Evolutionary conservation across 306 rosid species (phyloP).

Genomic region (Psophocarpus tetragonolobus): DNA sequence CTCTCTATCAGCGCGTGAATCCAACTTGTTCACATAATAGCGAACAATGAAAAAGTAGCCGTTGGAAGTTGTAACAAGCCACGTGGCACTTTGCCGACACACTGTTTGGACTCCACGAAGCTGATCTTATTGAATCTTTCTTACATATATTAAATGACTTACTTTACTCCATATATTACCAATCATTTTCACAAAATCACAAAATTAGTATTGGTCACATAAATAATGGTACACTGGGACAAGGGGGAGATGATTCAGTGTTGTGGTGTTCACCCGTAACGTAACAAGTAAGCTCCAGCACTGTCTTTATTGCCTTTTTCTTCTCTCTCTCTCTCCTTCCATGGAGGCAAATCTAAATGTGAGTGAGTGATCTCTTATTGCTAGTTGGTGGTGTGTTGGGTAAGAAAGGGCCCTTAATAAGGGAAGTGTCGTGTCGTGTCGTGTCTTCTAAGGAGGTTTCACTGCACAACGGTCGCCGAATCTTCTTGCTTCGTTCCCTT

Average conservation of each 20-base stretch:
- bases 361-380: not conserved
- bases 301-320: not conserved
- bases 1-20: slow-evolving; percentile 24
- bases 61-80: slow-evolving; percentile 24
- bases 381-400: slow-evolving; percentile 31
- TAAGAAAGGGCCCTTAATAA: slow-evolving; percentile 17
- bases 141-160: not conserved
- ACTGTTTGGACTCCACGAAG: not conserved
- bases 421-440: no score
- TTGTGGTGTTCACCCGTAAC: slow-evolving; percentile 13
- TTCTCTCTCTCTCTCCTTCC: not conserved
- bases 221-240: not conserved
- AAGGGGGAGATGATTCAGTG: not conserved
- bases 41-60: slow-evolving; percentile 29
- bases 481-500: slow-evolving; percentile 30
- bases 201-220: not conserved
- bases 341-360: slow-evolving; percentile 13
- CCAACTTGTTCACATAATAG: not conserved
- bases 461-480: slow-evolving; percentile 23
- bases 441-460: slow-evolving; percentile 40
- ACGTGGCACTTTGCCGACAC: slow-evolving; percentile 41
- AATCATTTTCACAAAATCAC: slow-evolving; percentile 1
- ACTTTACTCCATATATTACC: not conserved
- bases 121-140: not conserved
- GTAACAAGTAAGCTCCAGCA: slow-evolving; percentile 29